Base-by-base conservation (phyloP, 108 stramenopile genomes). In the Nitzschia sp. region DNA sequence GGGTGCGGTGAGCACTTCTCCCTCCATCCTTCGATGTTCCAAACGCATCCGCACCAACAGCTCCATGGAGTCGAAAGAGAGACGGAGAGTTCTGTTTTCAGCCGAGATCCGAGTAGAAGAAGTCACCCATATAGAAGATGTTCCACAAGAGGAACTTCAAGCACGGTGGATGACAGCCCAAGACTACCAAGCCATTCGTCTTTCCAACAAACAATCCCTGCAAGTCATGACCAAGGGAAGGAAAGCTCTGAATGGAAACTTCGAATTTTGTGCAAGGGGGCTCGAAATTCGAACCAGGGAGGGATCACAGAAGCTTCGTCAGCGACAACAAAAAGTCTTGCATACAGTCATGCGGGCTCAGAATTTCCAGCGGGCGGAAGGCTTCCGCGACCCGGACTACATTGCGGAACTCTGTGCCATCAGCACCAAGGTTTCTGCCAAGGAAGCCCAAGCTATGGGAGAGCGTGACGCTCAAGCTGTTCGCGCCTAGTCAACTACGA, bases 101-200 rank as follows among this genome's bases (percentile, higher is more conserved):
- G 25, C 12, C 11, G 7, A 8, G 21, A 22, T 65, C 24, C 15
- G 22, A 0, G 63, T 65, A 10, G 10, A 38, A 8, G 63, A 65
- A 38, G 52, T 65, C 34, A 26, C 51, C 2, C 25, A n/a, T 37
- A 0, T 38, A 10, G 20, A 38, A 29, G 17, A 40, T 21, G 17
- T 65, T 10, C 15, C 26, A 5, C 25, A 7, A 26, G 26, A 51
- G 2, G 63, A 51, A n/a, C 26, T 8, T 14, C 15, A 22, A 29
- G 63, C 21, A 12, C 25, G 29, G 3, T 65, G 67, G 67, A 57
- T 54, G 67, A 68, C 54, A 2, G 25, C 53, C 1, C 24, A 57
- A 10, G 67, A 68, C 9, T 68, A 68, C 67, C 40, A 39, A 55
- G 55, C 42, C 39, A 68, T 68, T 25, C 55, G 55, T 8, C 25